A percentile compares a stretch with the other conserved stretches of the same genome.
phyloP scores from a whole-genome alignment of 176 grass and related monocot genomes.

The Carex pumila region DNA sequence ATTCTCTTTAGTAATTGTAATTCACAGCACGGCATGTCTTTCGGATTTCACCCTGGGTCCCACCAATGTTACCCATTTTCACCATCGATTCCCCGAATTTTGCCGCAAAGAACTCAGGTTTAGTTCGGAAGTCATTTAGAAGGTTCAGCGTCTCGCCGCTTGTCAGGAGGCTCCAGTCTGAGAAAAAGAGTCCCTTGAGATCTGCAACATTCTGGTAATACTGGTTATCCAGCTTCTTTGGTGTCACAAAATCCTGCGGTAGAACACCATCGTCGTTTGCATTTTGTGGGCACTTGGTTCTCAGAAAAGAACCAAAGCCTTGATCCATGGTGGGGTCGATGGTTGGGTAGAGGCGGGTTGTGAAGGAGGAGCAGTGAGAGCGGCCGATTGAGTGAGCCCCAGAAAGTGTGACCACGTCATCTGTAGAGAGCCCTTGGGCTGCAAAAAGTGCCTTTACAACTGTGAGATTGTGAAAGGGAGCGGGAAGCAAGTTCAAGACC shows the following conservation, averaged over 20 bases:
- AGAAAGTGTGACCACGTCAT: slow-evolving; percentile 60
- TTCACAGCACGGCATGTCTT: slow-evolving; percentile 40
- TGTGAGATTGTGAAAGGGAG: slow-evolving; percentile 32
- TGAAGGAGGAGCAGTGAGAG: slow-evolving; percentile 57
- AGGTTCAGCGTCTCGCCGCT: slow-evolving; percentile 38
- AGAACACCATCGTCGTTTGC: slow-evolving; percentile 31
- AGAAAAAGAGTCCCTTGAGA: neutral
- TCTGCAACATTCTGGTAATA: slow-evolving; percentile 46
- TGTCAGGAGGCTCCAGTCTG: slow-evolving; percentile 27
- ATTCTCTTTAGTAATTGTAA: neutral
- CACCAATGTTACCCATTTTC: slow-evolving; percentile 56
- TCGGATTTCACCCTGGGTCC: slow-evolving; percentile 49
- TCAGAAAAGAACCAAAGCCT: neutral
- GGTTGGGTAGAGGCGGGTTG: slow-evolving; percentile 13
- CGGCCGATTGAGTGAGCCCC: slow-evolving; percentile 8
- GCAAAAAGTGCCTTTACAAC: slow-evolving; percentile 35
- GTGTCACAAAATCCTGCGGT: slow-evolving; percentile 25
- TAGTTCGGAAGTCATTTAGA: slow-evolving; percentile 32
- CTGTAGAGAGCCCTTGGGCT: slow-evolving; percentile 33
- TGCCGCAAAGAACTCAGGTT: slow-evolving; percentile 8
- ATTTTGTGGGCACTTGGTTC: slow-evolving; percentile 8
- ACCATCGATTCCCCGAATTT: slow-evolving; percentile 56
- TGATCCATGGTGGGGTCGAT: neutral
- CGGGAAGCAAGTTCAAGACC: slow-evolving; percentile 23
- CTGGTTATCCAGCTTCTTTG: slow-evolving; percentile 33